These are phyloP conservation scores for Apiospora koreana DNA, from an alignment of 2,329 filamentous ascomycete species.

Conservation along the genomic window DNA sequence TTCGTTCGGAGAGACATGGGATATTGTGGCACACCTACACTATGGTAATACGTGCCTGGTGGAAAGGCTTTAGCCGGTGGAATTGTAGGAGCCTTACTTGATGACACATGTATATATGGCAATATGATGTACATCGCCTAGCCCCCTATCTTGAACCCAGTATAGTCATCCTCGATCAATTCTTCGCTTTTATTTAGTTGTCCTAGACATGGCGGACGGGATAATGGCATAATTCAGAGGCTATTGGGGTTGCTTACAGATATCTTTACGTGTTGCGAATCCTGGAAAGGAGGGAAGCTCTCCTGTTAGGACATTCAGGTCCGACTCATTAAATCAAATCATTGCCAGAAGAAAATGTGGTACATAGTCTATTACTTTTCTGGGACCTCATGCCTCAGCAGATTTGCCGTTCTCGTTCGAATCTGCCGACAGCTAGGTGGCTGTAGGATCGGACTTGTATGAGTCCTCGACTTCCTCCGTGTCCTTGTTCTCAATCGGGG, in stretches of 20 bases:
- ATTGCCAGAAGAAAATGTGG: not conserved
- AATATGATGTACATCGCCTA: not conserved
- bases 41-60: not conserved
- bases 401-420: not conserved
- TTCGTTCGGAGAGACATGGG: not conserved
- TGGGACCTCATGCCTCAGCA: not conserved
- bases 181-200: too few species aligned
- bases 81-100: not conserved
- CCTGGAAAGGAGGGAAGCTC: too few species aligned
- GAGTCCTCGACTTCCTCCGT: not conserved
- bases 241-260: too few species aligned
- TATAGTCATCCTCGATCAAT: not conserved
- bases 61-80: not conserved
- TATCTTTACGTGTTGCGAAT: too few species aligned
- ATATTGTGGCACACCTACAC: not conserved
- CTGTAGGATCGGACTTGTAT: not conserved
- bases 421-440: not conserved
- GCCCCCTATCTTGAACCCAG: not conserved
- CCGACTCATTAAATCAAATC: too few species aligned
- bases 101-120: not conserved
- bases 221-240: too few species aligned
- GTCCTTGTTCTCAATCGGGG: not conserved
- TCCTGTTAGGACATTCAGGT: too few species aligned
- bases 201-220: too few species aligned
- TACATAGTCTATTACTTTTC: not conserved